These are phyloP conservation scores for Fraxinus floribunda DNA, from an alignment of 305 asterid species.

Conservation along the genomic window DNA sequence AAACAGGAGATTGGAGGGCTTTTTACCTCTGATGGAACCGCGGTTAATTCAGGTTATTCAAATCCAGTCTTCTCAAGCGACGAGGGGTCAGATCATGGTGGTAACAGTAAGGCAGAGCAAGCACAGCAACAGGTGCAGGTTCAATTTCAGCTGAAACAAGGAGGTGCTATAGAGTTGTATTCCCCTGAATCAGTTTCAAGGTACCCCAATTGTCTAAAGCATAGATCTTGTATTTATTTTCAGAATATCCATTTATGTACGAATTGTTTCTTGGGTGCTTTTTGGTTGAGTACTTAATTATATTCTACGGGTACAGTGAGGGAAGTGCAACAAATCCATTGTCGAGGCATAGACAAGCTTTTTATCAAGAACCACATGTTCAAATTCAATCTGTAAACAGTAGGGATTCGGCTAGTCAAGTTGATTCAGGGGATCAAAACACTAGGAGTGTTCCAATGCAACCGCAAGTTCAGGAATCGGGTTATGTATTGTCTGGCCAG, in stretches of 20 bases:
- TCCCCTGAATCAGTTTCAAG: conserved; percentile 50
- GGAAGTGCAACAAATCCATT: background rate
- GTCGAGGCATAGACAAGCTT: conserved; percentile 14
- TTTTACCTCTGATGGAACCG: conserved; percentile 13
- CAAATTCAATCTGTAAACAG: conserved; percentile 8
- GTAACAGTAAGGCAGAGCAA: conserved; percentile 26
- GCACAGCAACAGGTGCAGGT: conserved; percentile 14
- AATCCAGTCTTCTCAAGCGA: conserved; percentile 30
- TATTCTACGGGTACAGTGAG: background rate
- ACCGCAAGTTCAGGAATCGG: conserved; percentile 40
- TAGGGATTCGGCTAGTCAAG: conserved; percentile 16
- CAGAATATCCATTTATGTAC: background rate
- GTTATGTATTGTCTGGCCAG: conserved; percentile 31
- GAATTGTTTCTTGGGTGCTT: background rate
- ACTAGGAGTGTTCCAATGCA: conserved; percentile 33
- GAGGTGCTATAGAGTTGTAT: conserved; percentile 32
- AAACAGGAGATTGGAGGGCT: conserved; percentile 35
- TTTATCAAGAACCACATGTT: conserved; percentile 33
- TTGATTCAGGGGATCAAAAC: conserved; percentile 32
- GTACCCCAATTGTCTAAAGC: conserved; percentile 16
- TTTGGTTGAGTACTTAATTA: background rate
- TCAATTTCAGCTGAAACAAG: conserved; percentile 31
- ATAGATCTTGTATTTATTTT: background rate
- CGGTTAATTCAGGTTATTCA: conserved; percentile 10
- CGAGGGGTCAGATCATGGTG: conserved; percentile 48